Percentiles rank a stretch among this genome's conserved stretches.
These are phyloP conservation scores for Stephanodiscus triporus DNA, from an alignment of 108 stramenopile genomes.

Conservation along the genomic window DNA sequence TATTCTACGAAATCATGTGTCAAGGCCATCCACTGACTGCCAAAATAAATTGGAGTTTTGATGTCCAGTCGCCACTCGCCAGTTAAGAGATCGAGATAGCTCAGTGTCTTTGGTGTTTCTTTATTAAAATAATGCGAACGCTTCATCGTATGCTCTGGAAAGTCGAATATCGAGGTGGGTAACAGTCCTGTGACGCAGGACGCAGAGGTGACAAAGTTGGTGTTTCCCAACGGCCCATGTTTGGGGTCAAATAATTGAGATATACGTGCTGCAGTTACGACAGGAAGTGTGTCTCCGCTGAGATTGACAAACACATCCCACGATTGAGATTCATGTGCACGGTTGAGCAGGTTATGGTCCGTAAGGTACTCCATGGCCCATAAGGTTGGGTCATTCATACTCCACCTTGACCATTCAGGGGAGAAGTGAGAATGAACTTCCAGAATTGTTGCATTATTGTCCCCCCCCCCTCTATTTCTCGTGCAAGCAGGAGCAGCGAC, in stretches of 20 bases:
- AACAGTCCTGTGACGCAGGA: conserved; percentile 82
- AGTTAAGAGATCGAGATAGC: conserved; percentile 58
- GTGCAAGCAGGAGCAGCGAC: conserved; percentile 30
- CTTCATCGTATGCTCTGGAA: conserved; percentile 86
- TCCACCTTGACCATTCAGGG: conserved; percentile 81
- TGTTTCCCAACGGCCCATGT: conserved; percentile 57
- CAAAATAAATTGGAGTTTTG: conserved; percentile 71
- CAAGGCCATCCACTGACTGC: conserved; percentile 88
- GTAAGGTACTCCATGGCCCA: conserved; percentile 75
- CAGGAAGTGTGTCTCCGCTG: conserved; percentile 81
- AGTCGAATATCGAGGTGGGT: conserved; percentile 72
- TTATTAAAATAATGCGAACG: conserved; percentile 74
- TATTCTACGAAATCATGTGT: conserved; percentile 73
- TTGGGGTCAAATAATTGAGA: conserved; percentile 53
- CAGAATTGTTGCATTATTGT: conserved; percentile 20
- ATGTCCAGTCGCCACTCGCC: conserved; percentile 36
- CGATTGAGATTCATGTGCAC: conserved; percentile 29
- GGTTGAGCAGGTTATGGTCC: conserved; percentile 31
- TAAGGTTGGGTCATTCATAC: conserved; percentile 86
- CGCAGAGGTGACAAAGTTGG: conserved; percentile 82
- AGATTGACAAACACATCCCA: conserved; percentile 89
- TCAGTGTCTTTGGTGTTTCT: conserved; percentile 35
- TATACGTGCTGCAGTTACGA: conserved; percentile 63
- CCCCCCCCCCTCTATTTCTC: not conserved
- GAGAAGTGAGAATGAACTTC: conserved; percentile 47